Evolutionary conservation across 306 rosid genomes (phyloP).

Genomic region (Begonia peltatifolia): DNA sequence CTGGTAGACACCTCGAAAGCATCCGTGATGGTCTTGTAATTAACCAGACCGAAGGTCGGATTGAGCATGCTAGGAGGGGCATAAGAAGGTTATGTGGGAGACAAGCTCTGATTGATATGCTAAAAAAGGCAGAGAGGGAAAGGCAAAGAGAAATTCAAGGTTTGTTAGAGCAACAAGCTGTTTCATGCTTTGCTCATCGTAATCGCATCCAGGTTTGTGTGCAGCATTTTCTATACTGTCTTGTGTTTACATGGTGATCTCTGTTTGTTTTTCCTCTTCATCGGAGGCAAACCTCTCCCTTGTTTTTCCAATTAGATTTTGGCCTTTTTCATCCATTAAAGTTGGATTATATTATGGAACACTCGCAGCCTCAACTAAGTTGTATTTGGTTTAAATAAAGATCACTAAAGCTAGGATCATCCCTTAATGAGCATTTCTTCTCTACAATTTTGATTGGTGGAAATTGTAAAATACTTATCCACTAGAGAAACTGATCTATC

Average conservation of each 20-base stretch:
- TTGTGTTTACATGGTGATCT: constrained; percentile 1
- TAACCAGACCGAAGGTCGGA: constrained; percentile 54
- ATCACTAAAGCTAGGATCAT: too few species aligned
- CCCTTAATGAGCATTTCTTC: too few species aligned
- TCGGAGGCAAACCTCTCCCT: too few species aligned
- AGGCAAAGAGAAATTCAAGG: constrained; percentile 66
- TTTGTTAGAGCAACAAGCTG: constrained; percentile 50
- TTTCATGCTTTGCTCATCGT: constrained; percentile 83
- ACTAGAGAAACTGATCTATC: too few species aligned
- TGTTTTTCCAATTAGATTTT: too few species aligned
- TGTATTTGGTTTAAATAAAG: too few species aligned
- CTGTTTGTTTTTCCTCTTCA: constrained; percentile 1
- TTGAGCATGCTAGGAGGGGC: constrained; percentile 53
- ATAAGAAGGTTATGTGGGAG: constrained; percentile 75
- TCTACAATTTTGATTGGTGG: too few species aligned
- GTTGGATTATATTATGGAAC: too few species aligned
- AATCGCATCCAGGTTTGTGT: constrained; percentile 86
- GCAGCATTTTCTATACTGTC: constrained; percentile 2
- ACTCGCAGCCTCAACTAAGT: too few species aligned
- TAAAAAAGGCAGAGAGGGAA: constrained; percentile 64
- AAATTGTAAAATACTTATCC: too few species aligned
- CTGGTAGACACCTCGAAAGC: constrained; percentile 37
- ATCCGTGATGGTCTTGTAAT: constrained; percentile 46
- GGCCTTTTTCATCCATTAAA: too few species aligned
- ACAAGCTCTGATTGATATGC: constrained; percentile 85